Evolutionary conservation across 306 rosid genomes (phyloP).

Genomic region (Sechiopsis laciniata): DNA sequence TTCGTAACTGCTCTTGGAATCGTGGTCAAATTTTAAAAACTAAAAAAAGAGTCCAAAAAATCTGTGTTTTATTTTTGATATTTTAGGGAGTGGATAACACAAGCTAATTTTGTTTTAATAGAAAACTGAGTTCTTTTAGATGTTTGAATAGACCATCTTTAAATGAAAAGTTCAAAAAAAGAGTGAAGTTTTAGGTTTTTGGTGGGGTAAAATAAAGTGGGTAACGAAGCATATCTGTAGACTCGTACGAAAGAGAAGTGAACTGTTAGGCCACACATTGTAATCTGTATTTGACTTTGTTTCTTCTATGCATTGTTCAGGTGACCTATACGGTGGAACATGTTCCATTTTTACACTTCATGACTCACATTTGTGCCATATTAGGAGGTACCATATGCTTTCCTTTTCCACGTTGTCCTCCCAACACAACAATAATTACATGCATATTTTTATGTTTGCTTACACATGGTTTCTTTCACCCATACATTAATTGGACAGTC

Average conservation of each 20-base stretch:
- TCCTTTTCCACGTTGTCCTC: not conserved
- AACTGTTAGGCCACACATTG: not conserved
- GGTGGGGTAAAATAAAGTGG: not conserved
- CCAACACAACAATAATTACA: not conserved
- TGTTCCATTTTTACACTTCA: constrained; percentile 66
- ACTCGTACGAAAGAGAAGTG: not conserved
- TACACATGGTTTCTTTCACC: constrained; percentile 15
- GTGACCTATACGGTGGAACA: constrained; percentile 75
- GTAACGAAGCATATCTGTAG: not conserved
- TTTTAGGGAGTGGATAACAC: not conserved
- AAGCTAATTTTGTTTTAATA: not conserved
- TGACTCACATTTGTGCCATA: constrained; percentile 80
- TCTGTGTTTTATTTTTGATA: not conserved
- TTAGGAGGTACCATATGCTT: constrained; percentile 58
- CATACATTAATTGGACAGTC: not conserved
- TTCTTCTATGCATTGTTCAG: constrained; percentile 38
- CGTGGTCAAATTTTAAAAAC: not conserved
- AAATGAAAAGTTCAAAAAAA: not conserved
- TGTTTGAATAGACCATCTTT: not conserved
- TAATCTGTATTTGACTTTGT: constrained; percentile 10
- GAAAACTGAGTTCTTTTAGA: not conserved
- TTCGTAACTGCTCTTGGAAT: not conserved
- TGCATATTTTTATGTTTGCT: not conserved
- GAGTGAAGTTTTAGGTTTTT: not conserved
- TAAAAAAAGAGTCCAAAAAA: not conserved